Evolutionary conservation across 1,284 basidiomycete genomes (phyloP), one percentile per base, ranked within the genome.

Genomic region (Microbotryum silenes-acaulis): DNA sequence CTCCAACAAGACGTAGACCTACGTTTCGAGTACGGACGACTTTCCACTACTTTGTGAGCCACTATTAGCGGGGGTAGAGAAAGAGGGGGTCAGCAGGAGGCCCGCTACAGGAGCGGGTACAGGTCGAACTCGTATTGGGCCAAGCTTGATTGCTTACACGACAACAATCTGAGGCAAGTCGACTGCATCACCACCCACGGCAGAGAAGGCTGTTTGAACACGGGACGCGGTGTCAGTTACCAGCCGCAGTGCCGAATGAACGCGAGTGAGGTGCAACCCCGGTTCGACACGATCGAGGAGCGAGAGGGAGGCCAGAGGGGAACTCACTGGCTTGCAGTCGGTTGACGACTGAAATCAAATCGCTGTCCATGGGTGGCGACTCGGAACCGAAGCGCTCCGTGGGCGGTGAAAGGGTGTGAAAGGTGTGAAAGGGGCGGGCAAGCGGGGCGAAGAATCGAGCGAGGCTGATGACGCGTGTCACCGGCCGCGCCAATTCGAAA

Each of bases 271-370:
- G 1, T 29, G 27, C 45, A 16, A 8, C 23, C 25, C 23, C 37
- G 42, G 54, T 6, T 33, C 9, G 14, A 10, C 21, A 12, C 16
- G 31, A 21, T 6, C 21, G 31, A 63, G 59, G 65, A 47, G 54
- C 23, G 33, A 23, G 47, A 51, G 56, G 29, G 48, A 20, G 27
- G 16, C 29, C 52, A 56, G 79, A 42, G 61, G 66, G 69, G 55
- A 73, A 59, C 74, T 72, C 71, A 60, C 74, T 77, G 63, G 75
- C 76, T 78, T 97, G 94, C 53, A 98, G 86, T 79, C 87, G 88
- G 80, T 97, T 97, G 57, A 97, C 94, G 27, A 97, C 83, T 71
- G 87, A 86, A 72, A 97, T 98, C 70, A 97, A 84, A 77, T 97
- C 92, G 57, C 86, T 83, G 77, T 94, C 91, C 91, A 93, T 90